These are phyloP conservation scores for Phytophthora crassamura DNA, from an alignment of 352 stramenopile genomes.

Conservation along the genomic window DNA sequence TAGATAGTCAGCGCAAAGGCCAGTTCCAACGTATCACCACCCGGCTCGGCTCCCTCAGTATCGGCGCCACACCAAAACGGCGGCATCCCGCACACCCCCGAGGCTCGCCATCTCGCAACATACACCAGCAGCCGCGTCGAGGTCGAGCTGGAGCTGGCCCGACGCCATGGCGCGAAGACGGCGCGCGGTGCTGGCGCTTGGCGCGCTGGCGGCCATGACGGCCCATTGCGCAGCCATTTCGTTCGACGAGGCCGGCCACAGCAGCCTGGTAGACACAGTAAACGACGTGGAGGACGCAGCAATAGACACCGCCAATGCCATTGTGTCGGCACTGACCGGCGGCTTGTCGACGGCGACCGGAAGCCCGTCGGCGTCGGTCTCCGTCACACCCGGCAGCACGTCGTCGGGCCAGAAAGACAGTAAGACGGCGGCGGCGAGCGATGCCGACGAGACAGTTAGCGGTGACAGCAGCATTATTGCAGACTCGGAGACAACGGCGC, in stretches of 20 bases:
- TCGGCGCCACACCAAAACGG: constrained; percentile 15
- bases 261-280: constrained; percentile 6
- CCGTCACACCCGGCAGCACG: constrained; percentile 8
- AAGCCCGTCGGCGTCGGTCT: constrained; percentile 9
- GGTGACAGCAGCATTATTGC: constrained; percentile 4
- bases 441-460: not conserved
- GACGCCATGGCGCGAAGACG: constrained; percentile 33
- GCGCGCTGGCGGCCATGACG: constrained; percentile 16
- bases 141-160: constrained; percentile 16
- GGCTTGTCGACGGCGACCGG: not conserved
- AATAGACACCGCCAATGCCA: not conserved
- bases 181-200: constrained; percentile 25
- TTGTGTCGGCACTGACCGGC: constrained; percentile 4
- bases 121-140: constrained; percentile 2
- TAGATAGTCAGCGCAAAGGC: not conserved
- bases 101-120: constrained; percentile 6
- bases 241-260: constrained; percentile 27
- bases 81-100: not conserved
- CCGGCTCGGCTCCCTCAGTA: constrained; percentile 15
- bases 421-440: not conserved
- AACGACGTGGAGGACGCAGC: constrained; percentile 14
- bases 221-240: constrained; percentile 26
- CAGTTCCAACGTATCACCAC: constrained; percentile 2
- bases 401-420: constrained; percentile 1
- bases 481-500: not conserved